These are phyloP conservation scores for Avena sativa DNA, from an alignment of 176 grass and related monocot genomes.

Conservation along the genomic window DNA sequence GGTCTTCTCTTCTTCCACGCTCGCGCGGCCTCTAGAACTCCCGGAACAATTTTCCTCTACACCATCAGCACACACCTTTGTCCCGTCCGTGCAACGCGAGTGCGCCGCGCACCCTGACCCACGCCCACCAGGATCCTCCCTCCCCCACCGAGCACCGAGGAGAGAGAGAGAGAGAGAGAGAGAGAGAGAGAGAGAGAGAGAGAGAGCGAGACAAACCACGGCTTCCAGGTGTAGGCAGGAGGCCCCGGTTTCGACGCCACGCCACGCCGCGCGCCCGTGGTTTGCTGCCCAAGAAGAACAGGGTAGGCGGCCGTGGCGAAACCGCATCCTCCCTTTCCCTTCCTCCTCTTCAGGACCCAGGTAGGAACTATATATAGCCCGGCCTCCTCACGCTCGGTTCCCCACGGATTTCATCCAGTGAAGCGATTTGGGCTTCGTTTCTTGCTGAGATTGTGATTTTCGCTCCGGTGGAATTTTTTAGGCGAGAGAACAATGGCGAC, in stretches of 20 bases:
- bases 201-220: conserved; percentile 25
- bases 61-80: neutral
- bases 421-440: neutral
- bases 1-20: neutral
- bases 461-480: neutral
- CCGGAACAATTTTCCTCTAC: neutral
- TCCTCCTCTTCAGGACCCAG: neutral
- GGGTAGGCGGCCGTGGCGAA: conserved; percentile 1
- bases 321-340: neutral
- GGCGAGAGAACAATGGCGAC: conserved; percentile 53
- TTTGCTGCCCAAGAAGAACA: conserved; percentile 39
- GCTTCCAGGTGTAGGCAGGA: conserved; percentile 39
- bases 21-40: neutral
- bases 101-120: neutral
- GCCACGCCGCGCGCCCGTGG: conserved; percentile 45
- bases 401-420: neutral
- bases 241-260: conserved; percentile 38
- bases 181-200: no score
- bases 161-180: neutral
- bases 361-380: conserved; percentile 36
- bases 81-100: neutral
- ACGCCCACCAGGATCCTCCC: neutral
- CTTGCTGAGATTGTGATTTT: neutral
- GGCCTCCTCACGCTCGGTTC: neutral
- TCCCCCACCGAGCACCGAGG: neutral